Evolutionary conservation across 2,329 filamentous ascomycete species (phyloP).

Genomic region (Nemania serpens): DNA sequence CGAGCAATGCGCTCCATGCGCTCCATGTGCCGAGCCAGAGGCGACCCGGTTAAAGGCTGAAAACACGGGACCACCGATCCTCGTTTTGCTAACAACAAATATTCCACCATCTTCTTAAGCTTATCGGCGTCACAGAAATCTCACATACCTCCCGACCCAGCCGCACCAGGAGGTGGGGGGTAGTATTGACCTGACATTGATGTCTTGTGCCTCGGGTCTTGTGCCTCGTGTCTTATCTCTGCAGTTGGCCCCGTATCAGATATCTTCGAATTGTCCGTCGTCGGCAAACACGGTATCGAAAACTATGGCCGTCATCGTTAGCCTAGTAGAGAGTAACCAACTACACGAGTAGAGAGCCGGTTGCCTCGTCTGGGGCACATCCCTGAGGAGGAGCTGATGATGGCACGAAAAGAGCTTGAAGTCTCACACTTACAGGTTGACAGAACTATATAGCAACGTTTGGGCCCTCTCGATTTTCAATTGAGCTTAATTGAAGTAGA

Average conservation of each 20-base stretch:
- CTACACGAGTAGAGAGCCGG: no score
- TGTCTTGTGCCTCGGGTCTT: conserved; percentile 1
- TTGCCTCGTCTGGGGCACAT: neutral
- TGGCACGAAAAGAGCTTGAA: neutral
- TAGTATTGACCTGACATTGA: conserved; percentile 53
- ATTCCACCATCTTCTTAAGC: no score
- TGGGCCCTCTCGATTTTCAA: neutral
- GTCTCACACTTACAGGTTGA: conserved; percentile 24
- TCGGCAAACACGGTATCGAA: neutral
- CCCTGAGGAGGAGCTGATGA: neutral
- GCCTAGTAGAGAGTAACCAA: neutral
- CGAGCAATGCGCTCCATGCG: no score
- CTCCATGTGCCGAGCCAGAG: no score
- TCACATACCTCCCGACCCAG: conserved; percentile 41
- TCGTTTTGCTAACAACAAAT: no score
- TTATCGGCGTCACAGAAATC: neutral
- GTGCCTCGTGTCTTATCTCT: neutral
- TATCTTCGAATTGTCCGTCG: neutral
- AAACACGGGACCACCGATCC: no score
- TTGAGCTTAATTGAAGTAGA: neutral
- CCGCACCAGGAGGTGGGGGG: conserved; percentile 51
- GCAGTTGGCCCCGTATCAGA: neutral
- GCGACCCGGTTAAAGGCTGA: no score
- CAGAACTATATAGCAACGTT: neutral
- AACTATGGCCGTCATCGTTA: conserved; percentile 1